Evolutionary conservation across 768 basidiomycete genomes (phyloP), one percentile per base, ranked within the genome.

Genomic region (Gloeopeniophorella convolvens): DNA sequence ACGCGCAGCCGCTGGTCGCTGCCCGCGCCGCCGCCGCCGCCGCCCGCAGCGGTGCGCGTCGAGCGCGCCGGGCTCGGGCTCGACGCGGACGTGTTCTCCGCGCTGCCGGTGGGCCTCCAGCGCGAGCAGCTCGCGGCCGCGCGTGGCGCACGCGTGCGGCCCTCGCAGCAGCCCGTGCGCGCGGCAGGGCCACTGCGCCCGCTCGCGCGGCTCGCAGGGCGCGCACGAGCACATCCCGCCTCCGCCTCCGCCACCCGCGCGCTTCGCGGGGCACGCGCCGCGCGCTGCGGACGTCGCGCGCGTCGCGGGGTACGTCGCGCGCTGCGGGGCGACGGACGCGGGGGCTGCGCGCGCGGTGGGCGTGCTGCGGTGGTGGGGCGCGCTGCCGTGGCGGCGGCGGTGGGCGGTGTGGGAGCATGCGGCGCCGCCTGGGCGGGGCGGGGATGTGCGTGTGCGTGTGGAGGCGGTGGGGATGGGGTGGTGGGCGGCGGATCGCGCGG

Each of bases 301-400:
- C 57, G 82, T 97, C 47, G 72, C 76, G 15, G 82, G 77, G 50
- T 95, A 80, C 61, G 67, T 95, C 40, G 70, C 85, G 42, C 77
- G 79, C 56, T 81, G 78, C 49, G 78, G 85, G 30, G 80, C 83
- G 60, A 69, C 74, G n/a, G 85, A 88, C 62, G 75, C 59, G n/a
- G 80, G 88, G 0, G 66, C 90, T 33, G 83, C 85, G 66, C 77
- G 77, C 53, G 85, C 81, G 45, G 65, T 86, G 11, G 77, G 77
- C 21, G 77, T 89, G 15, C 71, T 89, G 72, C 82, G 77, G 60
- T 94, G 85, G 87, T 93, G 90, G 92, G 65, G 80, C 55, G 72
- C 84, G 27, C 62, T 93, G 23, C 63, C 90, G 58, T 69, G n/a
- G n/a, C n/a, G 83, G 58, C 68, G 82, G 53, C 65, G 77, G 60